A percentile compares a stretch with the other conserved stretches of the same genome.
These are phyloP conservation scores for Lachancea cidri DNA, from an alignment of 805 yeast species.

Conservation along the genomic window DNA sequence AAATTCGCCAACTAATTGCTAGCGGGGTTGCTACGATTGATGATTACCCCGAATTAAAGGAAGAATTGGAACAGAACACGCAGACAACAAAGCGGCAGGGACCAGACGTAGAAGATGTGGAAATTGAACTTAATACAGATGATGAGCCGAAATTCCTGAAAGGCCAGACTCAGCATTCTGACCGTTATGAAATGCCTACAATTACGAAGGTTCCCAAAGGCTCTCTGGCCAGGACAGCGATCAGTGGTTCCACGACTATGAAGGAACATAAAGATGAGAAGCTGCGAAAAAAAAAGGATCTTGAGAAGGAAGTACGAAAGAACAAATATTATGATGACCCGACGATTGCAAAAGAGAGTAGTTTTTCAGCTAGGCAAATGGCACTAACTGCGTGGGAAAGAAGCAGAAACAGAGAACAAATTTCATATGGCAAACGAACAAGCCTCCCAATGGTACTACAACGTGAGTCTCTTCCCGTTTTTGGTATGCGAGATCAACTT, in stretches of 20 bases:
- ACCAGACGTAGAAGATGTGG: conserved; percentile 44
- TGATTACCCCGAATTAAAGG: conserved; percentile 62
- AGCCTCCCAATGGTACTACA: conserved; percentile 44
- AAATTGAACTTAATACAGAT: conserved; percentile 61
- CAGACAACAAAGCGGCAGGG: conserved; percentile 6
- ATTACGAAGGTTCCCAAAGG: conserved; percentile 76
- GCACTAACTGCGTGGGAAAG: conserved; percentile 31
- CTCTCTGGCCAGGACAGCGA: conserved; percentile 68
- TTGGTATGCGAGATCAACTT: conserved; percentile 52
- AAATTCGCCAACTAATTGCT: conserved; percentile 72
- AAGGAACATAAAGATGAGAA: conserved; percentile 59
- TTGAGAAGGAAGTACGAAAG: conserved; percentile 36
- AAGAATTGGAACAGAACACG: conserved; percentile 29
- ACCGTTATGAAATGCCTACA: conserved; percentile 46
- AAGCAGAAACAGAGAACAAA: conserved; percentile 24
- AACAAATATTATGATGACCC: conserved; percentile 30
- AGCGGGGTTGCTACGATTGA: conserved; percentile 66
- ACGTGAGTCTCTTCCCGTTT: conserved; percentile 72
- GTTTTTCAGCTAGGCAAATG: conserved; percentile 18
- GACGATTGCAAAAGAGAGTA: conserved; percentile 16
- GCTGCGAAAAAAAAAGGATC: conserved; percentile 42
- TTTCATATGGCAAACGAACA: conserved; percentile 35
- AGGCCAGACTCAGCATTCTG: conserved; percentile 35
- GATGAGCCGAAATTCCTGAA: conserved; percentile 68
- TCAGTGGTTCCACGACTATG: conserved; percentile 65